Base-by-base conservation (phyloP, 2,329 filamentous ascomycete genomes). In the Camptophora hylomeconis region DNA sequence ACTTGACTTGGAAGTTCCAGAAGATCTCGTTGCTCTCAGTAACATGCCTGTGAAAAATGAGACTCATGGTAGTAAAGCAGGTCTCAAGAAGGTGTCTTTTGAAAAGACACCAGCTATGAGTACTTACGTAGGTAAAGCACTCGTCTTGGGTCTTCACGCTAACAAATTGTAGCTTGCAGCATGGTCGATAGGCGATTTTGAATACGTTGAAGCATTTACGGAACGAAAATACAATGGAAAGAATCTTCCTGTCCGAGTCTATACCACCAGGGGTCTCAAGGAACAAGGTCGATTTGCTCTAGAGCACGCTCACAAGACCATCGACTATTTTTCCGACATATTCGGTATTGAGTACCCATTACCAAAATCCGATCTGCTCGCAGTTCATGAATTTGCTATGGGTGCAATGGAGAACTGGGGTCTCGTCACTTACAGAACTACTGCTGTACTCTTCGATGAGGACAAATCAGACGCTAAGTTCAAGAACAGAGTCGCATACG, bases 341-440 rank as follows among this genome's bases (percentile, higher is more conserved):
- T 98, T 93, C 48, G 76, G 76, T 43, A 82, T 93, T 41, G 84
- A 93, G 49, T 94, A 93, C 53, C 86, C 86, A 17, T 67, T 94
- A 11, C 84, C 86, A 38, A 94, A 94, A 64, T 78, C 82, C 4
- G 86, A 94, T 54, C 65, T 94, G 28, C 65, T 94, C 23, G 84
- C 84, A 36, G 84, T 92, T 7, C 83, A 92, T 57, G 86, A 93
- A 60, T 93, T 98, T 61, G 89, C 58, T 7, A 56, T 57, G 52
- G 79, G 80, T 24, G 83, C 83, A 42, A 92, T 92, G 81, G 86
- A 94, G 63, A 92, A 92, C 53, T 94, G 86, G 86, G 86, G 86
- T 42, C 67, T 98, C 30, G 83, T 98, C 34, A 95, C 89, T 17
- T 98, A 95, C 60, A 72, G 84, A 41, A 92, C 87, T 7, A 95